Percentiles rank a stretch among this genome's conserved stretches.
Conservation (phyloP, 2,329 filamentous ascomycete species). For the Fusarium nodosum region DNA sequence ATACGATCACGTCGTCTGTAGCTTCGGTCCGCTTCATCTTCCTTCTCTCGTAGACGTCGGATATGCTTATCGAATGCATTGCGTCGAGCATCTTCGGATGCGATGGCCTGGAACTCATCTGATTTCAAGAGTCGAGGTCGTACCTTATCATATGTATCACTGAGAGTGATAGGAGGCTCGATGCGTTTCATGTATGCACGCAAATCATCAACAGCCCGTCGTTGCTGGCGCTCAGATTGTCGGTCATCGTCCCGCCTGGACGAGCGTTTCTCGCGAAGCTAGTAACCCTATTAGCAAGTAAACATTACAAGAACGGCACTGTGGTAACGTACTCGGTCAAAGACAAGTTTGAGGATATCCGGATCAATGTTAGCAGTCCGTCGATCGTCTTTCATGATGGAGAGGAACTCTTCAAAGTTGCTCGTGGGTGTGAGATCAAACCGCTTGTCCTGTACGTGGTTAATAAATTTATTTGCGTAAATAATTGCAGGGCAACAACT, state of each 20-base stretch:
- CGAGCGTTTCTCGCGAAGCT: conserved; percentile 87
- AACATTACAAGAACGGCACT: background rate
- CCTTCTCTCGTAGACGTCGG: conserved; percentile 89
- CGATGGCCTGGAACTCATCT: conserved; percentile 86
- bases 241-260: conserved; percentile 86
- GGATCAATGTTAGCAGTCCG: conserved; percentile 89
- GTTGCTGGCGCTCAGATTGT: conserved; percentile 86
- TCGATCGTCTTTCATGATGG: conserved; percentile 85
- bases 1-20: conserved; percentile 70
- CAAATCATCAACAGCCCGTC: conserved; percentile 85
- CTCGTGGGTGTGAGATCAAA: conserved; percentile 92
- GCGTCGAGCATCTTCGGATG: conserved; percentile 84
- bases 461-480: conserved; percentile 9
- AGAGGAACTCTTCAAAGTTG: conserved; percentile 87
- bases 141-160: conserved; percentile 91
- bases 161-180: conserved; percentile 82
- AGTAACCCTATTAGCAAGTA: conserved; percentile 20
- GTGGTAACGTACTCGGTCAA: conserved; percentile 74
- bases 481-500: conserved; percentile 53
- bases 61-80: conserved; percentile 93
- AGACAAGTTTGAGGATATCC: conserved; percentile 84
- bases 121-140: conserved; percentile 82
- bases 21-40: conserved; percentile 81
- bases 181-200: conserved; percentile 90
- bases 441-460: conserved; percentile 77